Evolutionary conservation across 2,329 filamentous ascomycete genomes (phyloP).

Genomic region (Venturia oleaginea): DNA sequence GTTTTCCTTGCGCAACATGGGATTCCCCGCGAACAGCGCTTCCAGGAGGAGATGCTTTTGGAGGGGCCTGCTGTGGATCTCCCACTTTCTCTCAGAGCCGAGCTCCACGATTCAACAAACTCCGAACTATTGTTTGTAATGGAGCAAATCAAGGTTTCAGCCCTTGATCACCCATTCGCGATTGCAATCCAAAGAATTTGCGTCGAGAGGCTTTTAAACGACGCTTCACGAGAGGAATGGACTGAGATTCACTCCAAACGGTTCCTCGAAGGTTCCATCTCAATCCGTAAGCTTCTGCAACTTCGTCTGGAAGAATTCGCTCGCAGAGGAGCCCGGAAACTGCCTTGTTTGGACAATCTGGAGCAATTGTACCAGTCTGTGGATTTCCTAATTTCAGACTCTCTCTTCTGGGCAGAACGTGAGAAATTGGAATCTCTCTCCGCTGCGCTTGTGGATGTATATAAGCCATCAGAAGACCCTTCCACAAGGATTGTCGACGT

Average conservation of each 20-base stretch:
- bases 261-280: slow-evolving; percentile 7
- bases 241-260: slow-evolving; percentile 3
- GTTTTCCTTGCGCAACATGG: slow-evolving; percentile 3
- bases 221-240: not conserved
- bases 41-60: slow-evolving; percentile 3
- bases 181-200: not conserved
- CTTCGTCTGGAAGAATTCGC: slow-evolving; percentile 1
- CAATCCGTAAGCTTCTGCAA: not conserved
- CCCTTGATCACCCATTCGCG: not conserved
- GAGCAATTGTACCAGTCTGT: not conserved
- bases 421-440: not conserved
- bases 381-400: not conserved
- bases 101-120: not conserved
- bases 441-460: not conserved
- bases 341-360: not conserved
- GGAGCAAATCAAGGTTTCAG: slow-evolving; percentile 3
- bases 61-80: not conserved
- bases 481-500: not conserved
- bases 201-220: not conserved
- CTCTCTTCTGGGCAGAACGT: slow-evolving; percentile 4
- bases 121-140: slow-evolving; percentile 4
- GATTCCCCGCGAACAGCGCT: slow-evolving; percentile 1
- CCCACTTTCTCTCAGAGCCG: not conserved
- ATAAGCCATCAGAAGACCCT: not conserved
- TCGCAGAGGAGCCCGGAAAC: not conserved